These are phyloP conservation scores for Chrysosporium keratinophilum DNA, from an alignment of 2,329 filamentous ascomycete species.

Conservation along the genomic window DNA sequence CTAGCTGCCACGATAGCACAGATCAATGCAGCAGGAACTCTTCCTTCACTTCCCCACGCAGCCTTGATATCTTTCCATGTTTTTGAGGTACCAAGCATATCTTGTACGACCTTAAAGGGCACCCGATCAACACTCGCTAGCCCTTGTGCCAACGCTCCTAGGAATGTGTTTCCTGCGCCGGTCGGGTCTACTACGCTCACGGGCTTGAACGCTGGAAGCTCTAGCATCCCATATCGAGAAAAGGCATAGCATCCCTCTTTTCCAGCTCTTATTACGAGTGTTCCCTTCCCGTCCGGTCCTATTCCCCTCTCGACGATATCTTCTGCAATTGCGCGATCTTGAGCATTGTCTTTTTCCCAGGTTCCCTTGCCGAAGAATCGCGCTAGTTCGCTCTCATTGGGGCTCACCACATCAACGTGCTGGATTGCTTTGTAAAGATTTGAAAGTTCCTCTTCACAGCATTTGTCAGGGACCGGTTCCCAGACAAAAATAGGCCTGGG, in stretches of 20 bases:
- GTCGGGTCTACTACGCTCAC: slow-evolving; percentile 72
- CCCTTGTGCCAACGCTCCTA: slow-evolving; percentile 52
- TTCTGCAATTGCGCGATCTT: slow-evolving; percentile 26
- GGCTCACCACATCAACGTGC: slow-evolving; percentile 53
- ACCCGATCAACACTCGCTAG: slow-evolving; percentile 37
- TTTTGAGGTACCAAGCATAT: slow-evolving; percentile 40
- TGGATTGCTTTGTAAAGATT: slow-evolving; percentile 45
- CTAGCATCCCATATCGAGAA: slow-evolving; percentile 39
- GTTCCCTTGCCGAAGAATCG: slow-evolving; percentile 60
- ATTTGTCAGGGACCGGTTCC: slow-evolving; percentile 90
- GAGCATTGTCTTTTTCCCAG: slow-evolving; percentile 25
- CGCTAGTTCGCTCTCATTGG: slow-evolving; percentile 83
- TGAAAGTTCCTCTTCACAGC: slow-evolving; percentile 54
- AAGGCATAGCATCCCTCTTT: slow-evolving; percentile 48
- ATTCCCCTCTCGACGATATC: slow-evolving; percentile 30
- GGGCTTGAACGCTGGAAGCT: slow-evolving; percentile 68
- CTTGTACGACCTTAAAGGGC: slow-evolving; percentile 25
- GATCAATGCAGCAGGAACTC: slow-evolving; percentile 55
- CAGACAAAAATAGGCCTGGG: slow-evolving; percentile 69
- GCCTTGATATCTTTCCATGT: slow-evolving; percentile 38
- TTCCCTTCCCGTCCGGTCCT: slow-evolving; percentile 29
- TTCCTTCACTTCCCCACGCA: slow-evolving; percentile 40
- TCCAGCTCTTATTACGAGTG: slow-evolving; percentile 48
- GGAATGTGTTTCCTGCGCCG: slow-evolving; percentile 83
- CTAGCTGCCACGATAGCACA: slow-evolving; percentile 78